These are phyloP conservation scores for Cudoniella acicularis DNA, from an alignment of 495 filamentous ascomycete genomes.

Conservation along the genomic window DNA sequence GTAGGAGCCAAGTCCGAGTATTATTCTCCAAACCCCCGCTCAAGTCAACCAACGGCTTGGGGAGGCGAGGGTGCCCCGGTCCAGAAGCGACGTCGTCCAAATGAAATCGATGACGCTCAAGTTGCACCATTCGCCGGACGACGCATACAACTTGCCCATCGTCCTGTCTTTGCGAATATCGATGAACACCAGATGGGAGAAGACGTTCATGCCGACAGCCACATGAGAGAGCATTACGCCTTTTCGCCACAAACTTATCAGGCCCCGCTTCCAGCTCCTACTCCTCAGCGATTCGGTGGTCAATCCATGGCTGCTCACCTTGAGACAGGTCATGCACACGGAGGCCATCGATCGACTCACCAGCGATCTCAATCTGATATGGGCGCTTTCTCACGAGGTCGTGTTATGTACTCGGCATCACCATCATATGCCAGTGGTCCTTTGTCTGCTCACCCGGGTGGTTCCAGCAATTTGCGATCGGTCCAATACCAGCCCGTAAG, in stretches of 20 bases:
- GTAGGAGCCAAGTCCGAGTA: conserved; percentile 16
- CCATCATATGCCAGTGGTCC: neutral
- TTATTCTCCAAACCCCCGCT: neutral
- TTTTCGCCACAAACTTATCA: conserved; percentile 1
- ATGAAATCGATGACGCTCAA: conserved; percentile 4
- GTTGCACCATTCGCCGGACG: neutral
- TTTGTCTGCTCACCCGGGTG: neutral
- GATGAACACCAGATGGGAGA: conserved; percentile 15
- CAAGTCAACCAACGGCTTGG: conserved; percentile 13
- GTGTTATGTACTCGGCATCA: neutral
- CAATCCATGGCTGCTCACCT: conserved; percentile 19
- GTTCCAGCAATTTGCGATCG: neutral
- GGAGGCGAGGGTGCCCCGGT: neutral
- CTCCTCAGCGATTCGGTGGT: conserved; percentile 8
- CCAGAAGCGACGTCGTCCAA: conserved; percentile 22
- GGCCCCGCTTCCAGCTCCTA: conserved; percentile 15
- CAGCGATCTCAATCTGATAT: conserved; percentile 24
- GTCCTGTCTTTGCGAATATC: conserved; percentile 16
- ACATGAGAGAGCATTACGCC: conserved; percentile 1
- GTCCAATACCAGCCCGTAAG: neutral
- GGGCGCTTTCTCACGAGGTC: conserved; percentile 8
- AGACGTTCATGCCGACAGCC: neutral
- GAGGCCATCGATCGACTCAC: conserved; percentile 9
- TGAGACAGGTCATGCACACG: conserved; percentile 7
- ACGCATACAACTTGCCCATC: conserved; percentile 12